These are phyloP conservation scores for Mycena albidolilacea DNA, from an alignment of 768 basidiomycete genomes.

Conservation along the genomic window DNA sequence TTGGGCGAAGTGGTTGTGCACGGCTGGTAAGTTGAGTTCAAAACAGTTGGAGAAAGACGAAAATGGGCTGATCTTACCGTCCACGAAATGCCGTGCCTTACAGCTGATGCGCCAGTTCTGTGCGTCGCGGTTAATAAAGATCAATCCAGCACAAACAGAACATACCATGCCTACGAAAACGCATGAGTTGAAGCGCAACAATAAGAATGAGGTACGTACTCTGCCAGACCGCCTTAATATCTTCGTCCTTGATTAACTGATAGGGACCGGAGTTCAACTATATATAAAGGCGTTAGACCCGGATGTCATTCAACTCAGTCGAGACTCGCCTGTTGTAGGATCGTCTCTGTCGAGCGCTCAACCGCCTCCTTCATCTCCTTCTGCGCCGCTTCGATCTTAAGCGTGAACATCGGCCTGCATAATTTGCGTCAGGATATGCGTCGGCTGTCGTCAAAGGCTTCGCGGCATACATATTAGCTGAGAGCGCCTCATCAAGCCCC, in stretches of 20 bases:
- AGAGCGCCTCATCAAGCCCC: constrained; percentile 36
- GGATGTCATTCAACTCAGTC: not conserved
- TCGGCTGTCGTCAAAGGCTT: not conserved
- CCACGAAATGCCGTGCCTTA: constrained; percentile 40
- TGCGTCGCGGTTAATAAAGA: not conserved
- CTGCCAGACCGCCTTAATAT: constrained; percentile 40
- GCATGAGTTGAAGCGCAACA: not conserved
- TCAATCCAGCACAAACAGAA: not conserved
- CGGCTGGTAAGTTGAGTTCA: constrained; percentile 31
- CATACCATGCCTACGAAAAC: constrained; percentile 30
- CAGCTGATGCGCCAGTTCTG: constrained; percentile 42
- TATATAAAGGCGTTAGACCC: not conserved
- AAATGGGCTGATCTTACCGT: constrained; percentile 22
- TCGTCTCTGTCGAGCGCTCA: constrained; percentile 34
- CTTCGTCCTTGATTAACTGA: constrained; percentile 41
- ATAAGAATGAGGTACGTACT: not conserved
- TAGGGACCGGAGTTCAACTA: constrained; percentile 40
- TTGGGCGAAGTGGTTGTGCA: constrained; percentile 39
- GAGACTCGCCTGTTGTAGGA: constrained; percentile 33
- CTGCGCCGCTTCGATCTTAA: constrained; percentile 38
- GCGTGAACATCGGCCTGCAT: constrained; percentile 29
- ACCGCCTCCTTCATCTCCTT: constrained; percentile 37
- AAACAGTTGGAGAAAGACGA: not conserved
- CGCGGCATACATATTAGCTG: constrained; percentile 31
- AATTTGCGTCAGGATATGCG: not conserved